These are phyloP conservation scores for Geosmithia putterillii DNA, from an alignment of 2,329 filamentous ascomycete genomes.

Conservation along the genomic window DNA sequence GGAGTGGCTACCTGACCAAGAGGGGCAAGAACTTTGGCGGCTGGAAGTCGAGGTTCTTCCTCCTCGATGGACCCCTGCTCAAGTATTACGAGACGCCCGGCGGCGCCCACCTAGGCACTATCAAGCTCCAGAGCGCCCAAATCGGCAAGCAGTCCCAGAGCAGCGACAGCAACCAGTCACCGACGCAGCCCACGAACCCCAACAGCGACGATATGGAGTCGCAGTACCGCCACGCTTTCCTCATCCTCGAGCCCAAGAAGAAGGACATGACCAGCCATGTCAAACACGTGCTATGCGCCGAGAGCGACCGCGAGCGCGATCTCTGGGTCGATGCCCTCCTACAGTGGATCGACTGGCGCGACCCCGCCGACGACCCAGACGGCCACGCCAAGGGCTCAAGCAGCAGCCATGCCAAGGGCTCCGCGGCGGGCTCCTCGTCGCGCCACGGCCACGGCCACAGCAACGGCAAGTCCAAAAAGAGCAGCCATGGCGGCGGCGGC, in stretches of 20 bases:
- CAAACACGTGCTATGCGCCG: constrained; percentile 88
- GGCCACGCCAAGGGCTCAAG: constrained; percentile 20
- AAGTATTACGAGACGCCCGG: constrained; percentile 89
- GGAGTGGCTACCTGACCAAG: constrained; percentile 90
- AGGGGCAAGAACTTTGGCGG: constrained; percentile 97
- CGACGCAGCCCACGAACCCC: constrained; percentile 33
- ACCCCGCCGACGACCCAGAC: constrained; percentile 37
- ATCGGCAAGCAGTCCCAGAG: constrained; percentile 75
- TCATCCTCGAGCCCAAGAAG: constrained; percentile 90
- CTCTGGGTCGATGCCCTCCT: constrained; percentile 85
- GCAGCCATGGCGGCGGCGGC: neutral
- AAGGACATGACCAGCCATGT: constrained; percentile 84
- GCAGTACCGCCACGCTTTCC: constrained; percentile 91
- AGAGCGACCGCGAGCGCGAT: constrained; percentile 87
- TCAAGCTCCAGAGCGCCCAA: constrained; percentile 81
- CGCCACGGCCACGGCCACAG: neutral
- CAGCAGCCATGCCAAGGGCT: constrained; percentile 18
- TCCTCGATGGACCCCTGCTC: constrained; percentile 48
- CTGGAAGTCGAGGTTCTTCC: constrained; percentile 75
- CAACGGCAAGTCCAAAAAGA: neutral
- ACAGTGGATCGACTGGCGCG: constrained; percentile 72
- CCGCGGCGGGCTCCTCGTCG: constrained; percentile 4
- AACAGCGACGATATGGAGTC: constrained; percentile 70
- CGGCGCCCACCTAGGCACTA: constrained; percentile 81
- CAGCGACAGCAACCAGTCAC: constrained; percentile 38